Conservation (phyloP, 257 asterid species). For the Primulina huaijiensis region DNA sequence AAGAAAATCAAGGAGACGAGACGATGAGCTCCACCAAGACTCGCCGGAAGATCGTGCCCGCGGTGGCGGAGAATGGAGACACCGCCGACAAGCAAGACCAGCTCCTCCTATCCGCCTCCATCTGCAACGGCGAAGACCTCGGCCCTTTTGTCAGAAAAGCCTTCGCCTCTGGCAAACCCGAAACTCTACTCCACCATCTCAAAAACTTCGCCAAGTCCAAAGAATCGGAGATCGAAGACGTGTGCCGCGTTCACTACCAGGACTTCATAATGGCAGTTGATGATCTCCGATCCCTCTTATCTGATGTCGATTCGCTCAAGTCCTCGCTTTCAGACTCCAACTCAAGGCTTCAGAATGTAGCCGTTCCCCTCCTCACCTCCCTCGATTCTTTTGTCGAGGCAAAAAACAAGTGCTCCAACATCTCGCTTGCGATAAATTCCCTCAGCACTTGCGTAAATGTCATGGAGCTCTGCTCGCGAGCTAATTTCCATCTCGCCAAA, state of each 20-base stretch:
- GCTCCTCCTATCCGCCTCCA: slow-evolving; percentile 76
- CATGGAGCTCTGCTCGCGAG: slow-evolving; percentile 75
- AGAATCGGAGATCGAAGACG: slow-evolving; percentile 92
- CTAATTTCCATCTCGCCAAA: slow-evolving; percentile 53
- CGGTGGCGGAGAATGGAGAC: slow-evolving; percentile 58
- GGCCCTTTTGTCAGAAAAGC: slow-evolving; percentile 84
- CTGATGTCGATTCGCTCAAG: slow-evolving; percentile 92
- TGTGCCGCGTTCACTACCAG: slow-evolving; percentile 90
- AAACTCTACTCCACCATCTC: slow-evolving; percentile 72
- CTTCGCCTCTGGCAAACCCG: slow-evolving; percentile 87
- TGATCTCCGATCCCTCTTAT: slow-evolving; percentile 89
- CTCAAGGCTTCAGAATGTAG: slow-evolving; percentile 75
- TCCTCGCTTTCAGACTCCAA: slow-evolving; percentile 69
- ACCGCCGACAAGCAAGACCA: slow-evolving; percentile 89
- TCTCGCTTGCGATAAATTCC: slow-evolving; percentile 61
- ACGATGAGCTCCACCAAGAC: slow-evolving; percentile 53
- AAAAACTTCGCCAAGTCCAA: slow-evolving; percentile 75
- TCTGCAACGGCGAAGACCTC: slow-evolving; percentile 89
- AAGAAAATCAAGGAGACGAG: not conserved
- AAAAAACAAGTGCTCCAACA: slow-evolving; percentile 59
- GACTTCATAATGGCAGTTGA: slow-evolving; percentile 96
- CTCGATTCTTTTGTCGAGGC: slow-evolving; percentile 80
- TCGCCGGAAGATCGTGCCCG: slow-evolving; percentile 87
- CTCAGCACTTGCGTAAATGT: slow-evolving; percentile 57
- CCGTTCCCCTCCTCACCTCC: slow-evolving; percentile 67